Evolutionary conservation across 2,329 filamentous ascomycete genomes (phyloP).

Genomic region (Aspergillus quadrilineatus): DNA sequence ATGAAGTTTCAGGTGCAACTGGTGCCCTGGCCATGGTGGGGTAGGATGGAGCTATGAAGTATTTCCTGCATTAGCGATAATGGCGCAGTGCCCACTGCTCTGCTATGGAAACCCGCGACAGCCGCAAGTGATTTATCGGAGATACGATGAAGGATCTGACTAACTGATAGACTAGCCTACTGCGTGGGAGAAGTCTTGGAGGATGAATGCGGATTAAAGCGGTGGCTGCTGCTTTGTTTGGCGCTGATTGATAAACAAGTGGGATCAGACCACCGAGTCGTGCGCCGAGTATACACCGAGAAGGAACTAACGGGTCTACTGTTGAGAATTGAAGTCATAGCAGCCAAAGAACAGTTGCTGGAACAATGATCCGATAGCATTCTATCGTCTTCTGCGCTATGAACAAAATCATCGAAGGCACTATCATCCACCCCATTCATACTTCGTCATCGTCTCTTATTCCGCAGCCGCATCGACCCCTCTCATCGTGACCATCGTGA

Average conservation of each 20-base stretch:
- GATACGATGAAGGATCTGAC: not conserved
- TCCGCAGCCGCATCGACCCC: not conserved
- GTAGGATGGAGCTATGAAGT: not conserved
- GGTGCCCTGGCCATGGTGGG: constrained; percentile 1
- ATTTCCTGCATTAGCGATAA: constrained; percentile 12
- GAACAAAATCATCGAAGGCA: not conserved
- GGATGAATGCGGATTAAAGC: not conserved
- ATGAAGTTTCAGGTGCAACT: not conserved
- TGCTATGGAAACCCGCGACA: constrained; percentile 2
- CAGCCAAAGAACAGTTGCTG: not conserved
- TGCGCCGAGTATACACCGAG: not conserved
- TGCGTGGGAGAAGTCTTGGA: not conserved
- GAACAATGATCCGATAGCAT: not conserved
- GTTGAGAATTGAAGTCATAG: not conserved
- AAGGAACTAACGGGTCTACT: not conserved
- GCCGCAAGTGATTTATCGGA: constrained; percentile 3
- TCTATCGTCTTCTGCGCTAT: not conserved
- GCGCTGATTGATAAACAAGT: not conserved
- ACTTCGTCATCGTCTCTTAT: not conserved
- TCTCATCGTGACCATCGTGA: not conserved
- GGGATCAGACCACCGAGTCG: not conserved
- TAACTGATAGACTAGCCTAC: not conserved
- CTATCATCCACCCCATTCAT: not conserved
- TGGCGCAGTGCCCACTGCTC: constrained; percentile 1
- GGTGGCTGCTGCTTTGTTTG: not conserved